phyloP scores from a whole-genome alignment of 1,139 yeast genomes.

The Kurtzmaniella quercitrusa region DNA sequence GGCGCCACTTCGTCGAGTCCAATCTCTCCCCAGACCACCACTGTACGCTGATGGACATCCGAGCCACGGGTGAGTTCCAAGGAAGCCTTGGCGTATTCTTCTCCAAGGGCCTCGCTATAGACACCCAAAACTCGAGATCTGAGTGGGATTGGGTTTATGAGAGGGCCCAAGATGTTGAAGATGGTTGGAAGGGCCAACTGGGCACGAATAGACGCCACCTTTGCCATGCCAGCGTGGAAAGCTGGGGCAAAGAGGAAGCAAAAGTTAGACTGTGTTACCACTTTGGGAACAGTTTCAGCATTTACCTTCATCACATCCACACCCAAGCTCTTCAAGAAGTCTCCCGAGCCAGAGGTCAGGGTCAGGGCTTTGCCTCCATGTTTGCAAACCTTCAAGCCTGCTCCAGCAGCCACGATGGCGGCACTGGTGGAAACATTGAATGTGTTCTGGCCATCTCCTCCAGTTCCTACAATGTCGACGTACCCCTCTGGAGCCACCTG shows the following conservation, averaged over 20 bases:
- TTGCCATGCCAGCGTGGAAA: constrained; percentile 90
- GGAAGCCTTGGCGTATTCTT: constrained; percentile 80
- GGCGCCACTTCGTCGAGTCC: constrained; percentile 95
- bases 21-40: constrained; percentile 88
- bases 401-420: constrained; percentile 92
- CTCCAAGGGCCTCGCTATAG: constrained; percentile 72
- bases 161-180: constrained; percentile 89
- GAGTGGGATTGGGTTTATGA: constrained; percentile 85
- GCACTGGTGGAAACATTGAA: constrained; percentile 94
- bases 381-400: constrained; percentile 75
- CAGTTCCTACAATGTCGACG: constrained; percentile 94
- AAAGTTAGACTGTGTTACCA: constrained; percentile 55
- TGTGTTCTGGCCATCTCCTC: constrained; percentile 97
- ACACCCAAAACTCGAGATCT: constrained; percentile 86
- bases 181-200: constrained; percentile 85
- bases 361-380: constrained; percentile 98
- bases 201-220: constrained; percentile 72
- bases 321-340: constrained; percentile 70
- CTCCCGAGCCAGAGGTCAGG: constrained; percentile 91
- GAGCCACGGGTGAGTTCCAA: constrained; percentile 45
- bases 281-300: constrained; percentile 56
- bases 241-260: constrained; percentile 89
- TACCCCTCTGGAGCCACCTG: constrained; percentile 50
- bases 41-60: constrained; percentile 49
- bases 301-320: constrained; percentile 70